A percentile compares a stretch with the other conserved stretches of the same genome.
Conservation (phyloP, 805 yeast genomes). For the Wickerhamomyces ciferrii region DNA sequence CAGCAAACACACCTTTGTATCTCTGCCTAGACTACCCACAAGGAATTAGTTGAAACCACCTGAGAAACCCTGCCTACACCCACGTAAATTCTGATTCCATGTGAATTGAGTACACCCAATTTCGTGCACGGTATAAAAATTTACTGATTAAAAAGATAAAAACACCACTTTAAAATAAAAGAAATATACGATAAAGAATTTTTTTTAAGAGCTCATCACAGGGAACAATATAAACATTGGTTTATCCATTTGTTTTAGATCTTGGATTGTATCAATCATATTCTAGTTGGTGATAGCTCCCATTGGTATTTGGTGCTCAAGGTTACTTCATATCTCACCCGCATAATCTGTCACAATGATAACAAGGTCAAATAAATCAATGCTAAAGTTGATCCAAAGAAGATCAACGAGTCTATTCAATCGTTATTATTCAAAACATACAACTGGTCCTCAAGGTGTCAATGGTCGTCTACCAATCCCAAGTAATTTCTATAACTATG, state of each 20-base stretch:
- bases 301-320: background rate
- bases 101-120: background rate
- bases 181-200: no score
- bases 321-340: background rate
- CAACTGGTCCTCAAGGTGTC: constrained; percentile 2
- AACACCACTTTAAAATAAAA: background rate
- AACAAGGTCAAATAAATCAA: background rate
- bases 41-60: no score
- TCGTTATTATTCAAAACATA: background rate
- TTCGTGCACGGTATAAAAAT: background rate
- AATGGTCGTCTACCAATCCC: constrained; percentile 2
- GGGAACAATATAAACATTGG: no score
- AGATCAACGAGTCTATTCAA: no score
- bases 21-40: no score
- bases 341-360: background rate
- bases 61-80: no score
- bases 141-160: constrained; percentile 1
- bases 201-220: no score
- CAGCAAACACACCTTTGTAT: no score
- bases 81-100: background rate
- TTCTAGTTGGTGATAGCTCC: no score
- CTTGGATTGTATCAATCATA: no score
- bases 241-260: no score
- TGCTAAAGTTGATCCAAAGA: no score
- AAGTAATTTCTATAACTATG: background rate